Evolutionary conservation across 371 early-diverging fungal genomes (phyloP), one percentile per base, ranked within the genome.

Genomic region (Rhizopus sp.): DNA sequence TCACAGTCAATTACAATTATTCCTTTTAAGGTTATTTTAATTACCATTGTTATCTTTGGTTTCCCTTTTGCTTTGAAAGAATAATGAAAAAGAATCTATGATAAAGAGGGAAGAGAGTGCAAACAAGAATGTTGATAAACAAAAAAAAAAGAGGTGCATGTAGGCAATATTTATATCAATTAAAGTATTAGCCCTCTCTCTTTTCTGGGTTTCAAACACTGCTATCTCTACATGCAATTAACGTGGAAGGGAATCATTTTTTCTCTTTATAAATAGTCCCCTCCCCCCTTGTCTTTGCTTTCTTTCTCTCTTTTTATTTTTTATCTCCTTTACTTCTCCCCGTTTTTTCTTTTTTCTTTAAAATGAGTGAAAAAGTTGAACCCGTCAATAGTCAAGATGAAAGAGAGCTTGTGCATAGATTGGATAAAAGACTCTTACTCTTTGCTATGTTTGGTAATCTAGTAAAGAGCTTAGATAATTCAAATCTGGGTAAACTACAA

Each of bases 401-500:
- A 57, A 59, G 56, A 33, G 68, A 66, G 4, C 52, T 73, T 2
- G 65, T 77, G 0, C 57, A 53, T 29, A 64, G 68, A 13, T 44
- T 77, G 4, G 78, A 77, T 56, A 72, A 56, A 52, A 52, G 75
- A 41, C 55, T 77, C 5, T 37, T 77, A 7, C 13, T 66, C 8
- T 74, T 77, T 61, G 78, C 75, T 5, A 77, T 77, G 78, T 64
- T 77, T 64, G 74, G 74, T 12, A 77, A 77, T 47, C 37, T 74
- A 5, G 70, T 77, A 48, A 77, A 77, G 41, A 55, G 69, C 9
- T 29, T 79, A 3, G 79, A 79, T 49, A 75, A 70, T 44, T 59
- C 65, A 7, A 76, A 73, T 37, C 50, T 79, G 37, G 68, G 79
- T 73, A 70, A 41, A 46, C 7, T 8, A 10, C 5, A 50, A 15